Percentiles rank a stretch among this genome's conserved stretches.
Conservation (phyloP, 768 basidiomycete genomes). For the Tylopilus balloui region DNA sequence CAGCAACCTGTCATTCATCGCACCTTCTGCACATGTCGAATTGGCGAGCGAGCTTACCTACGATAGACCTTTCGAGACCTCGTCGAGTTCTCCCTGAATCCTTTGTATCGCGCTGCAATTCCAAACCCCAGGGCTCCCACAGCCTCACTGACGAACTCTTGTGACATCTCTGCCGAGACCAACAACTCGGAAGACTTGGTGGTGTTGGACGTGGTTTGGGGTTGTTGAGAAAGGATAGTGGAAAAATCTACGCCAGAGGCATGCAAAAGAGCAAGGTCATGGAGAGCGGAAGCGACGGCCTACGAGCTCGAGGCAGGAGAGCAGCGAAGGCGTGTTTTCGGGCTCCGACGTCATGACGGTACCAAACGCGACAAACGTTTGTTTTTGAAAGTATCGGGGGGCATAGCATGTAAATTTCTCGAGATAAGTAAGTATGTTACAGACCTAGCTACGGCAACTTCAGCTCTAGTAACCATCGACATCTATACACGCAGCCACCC, state of each 20-base stretch:
- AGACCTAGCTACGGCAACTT: neutral
- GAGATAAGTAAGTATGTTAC: neutral
- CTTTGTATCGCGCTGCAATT: slow-evolving; percentile 54
- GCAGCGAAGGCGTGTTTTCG: too few relatives aligned
- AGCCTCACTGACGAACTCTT: slow-evolving; percentile 55
- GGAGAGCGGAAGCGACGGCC: too few relatives aligned
- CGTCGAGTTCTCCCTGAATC: slow-evolving; percentile 51
- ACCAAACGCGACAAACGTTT: too few relatives aligned
- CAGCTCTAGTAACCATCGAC: neutral
- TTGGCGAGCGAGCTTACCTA: slow-evolving; percentile 16
- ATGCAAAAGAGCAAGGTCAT: slow-evolving; percentile 68
- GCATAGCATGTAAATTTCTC: too few relatives aligned
- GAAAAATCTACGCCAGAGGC: slow-evolving; percentile 48
- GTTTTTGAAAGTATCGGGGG: too few relatives aligned
- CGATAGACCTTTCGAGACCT: slow-evolving; percentile 37
- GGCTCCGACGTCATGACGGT: too few relatives aligned
- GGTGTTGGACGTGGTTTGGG: neutral
- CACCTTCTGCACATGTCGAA: neutral
- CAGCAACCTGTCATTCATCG: neutral
- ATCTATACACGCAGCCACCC: slow-evolving; percentile 21
- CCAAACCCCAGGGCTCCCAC: slow-evolving; percentile 50
- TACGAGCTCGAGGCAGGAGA: too few relatives aligned
- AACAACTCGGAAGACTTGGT: slow-evolving; percentile 9
- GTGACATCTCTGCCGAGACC: slow-evolving; percentile 40
- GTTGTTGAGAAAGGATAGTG: slow-evolving; percentile 21